Evolutionary conservation across 345 rosid species (phyloP).

Genomic region (Salix exigua): DNA sequence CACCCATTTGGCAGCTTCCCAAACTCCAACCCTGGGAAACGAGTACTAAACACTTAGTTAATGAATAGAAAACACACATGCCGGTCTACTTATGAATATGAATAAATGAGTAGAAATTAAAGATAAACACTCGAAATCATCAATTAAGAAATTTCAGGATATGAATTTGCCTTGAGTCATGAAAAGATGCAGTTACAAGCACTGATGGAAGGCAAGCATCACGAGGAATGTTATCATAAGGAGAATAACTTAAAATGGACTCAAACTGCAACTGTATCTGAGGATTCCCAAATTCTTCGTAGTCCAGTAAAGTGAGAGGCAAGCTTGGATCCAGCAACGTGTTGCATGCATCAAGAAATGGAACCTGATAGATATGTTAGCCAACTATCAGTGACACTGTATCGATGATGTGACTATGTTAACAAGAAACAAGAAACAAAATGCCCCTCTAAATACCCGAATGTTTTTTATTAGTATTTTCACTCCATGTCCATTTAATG

Average conservation of each 20-base stretch:
- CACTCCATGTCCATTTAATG: not conserved
- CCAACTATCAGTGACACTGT: conserved; percentile 1
- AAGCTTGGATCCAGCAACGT: conserved; percentile 68
- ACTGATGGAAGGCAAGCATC: conserved; percentile 61
- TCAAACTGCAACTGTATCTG: conserved; percentile 44
- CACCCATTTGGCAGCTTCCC: conserved; percentile 99
- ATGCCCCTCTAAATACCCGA: too few species aligned
- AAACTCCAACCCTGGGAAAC: conserved; percentile 75
- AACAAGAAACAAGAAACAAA: not conserved
- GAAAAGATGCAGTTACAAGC: conserved; percentile 72
- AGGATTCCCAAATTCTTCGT: conserved; percentile 93
- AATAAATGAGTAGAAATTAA: not conserved
- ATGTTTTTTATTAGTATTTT: not conserved
- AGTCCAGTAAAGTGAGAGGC: conserved; percentile 76
- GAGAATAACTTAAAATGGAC: conserved; percentile 63
- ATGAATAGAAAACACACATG: not conserved
- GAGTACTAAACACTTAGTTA: conserved; percentile 1
- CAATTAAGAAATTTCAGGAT: not conserved
- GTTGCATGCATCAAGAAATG: conserved; percentile 77
- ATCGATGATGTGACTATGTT: not conserved
- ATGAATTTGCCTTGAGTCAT: conserved; percentile 64
- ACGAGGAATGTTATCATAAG: conserved; percentile 66
- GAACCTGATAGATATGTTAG: conserved; percentile 51
- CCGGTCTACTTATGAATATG: not conserved
- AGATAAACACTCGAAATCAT: not conserved